phyloP scores from a whole-genome alignment of 163 green algal genomes.

The Volvox carteri region DNA sequence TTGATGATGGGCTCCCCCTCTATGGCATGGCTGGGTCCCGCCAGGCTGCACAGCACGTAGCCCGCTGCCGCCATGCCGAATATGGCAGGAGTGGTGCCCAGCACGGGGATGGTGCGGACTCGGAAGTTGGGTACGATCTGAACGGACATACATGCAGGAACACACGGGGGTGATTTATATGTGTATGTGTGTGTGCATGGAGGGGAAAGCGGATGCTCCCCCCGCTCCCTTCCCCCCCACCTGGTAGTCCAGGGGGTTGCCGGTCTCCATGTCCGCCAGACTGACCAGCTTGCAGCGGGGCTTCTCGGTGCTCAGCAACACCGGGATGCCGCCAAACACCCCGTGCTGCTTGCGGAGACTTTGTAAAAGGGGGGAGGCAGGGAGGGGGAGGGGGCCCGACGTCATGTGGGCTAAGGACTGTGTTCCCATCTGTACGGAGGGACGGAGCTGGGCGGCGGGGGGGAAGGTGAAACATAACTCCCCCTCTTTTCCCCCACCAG shows the following conservation, averaged over 20 bases:
- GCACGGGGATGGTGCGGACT: conserved; percentile 95
- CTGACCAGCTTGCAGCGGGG: conserved; percentile 85
- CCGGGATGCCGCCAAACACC: conserved; percentile 81
- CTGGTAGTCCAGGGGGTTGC: conserved; percentile 88
- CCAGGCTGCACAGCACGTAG: conserved; percentile 91
- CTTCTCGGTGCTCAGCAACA: conserved; percentile 93
- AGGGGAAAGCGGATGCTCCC: too few relatives aligned
- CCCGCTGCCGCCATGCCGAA: conserved; percentile 95
- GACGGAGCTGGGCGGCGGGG: too few relatives aligned
- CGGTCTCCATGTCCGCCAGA: conserved; percentile 68
- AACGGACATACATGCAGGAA: too few relatives aligned
- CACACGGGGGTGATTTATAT: too few relatives aligned
- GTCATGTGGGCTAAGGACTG: too few relatives aligned
- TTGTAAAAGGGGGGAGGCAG: neutral
- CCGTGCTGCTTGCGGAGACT: conserved; percentile 80
- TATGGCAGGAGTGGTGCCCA: conserved; percentile 93
- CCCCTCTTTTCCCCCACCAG: too few relatives aligned
- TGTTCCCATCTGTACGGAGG: too few relatives aligned
- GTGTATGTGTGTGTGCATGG: too few relatives aligned
- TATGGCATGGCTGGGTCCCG: conserved; percentile 70
- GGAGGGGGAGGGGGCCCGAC: too few relatives aligned
- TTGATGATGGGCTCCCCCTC: conserved; percentile 66
- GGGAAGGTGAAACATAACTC: too few relatives aligned
- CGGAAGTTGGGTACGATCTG: conserved; percentile 97
- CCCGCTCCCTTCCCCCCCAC: conserved; percentile 59